Conservation (phyloP, 2,329 filamentous ascomycete species). For the Phialophora chinensis region DNA sequence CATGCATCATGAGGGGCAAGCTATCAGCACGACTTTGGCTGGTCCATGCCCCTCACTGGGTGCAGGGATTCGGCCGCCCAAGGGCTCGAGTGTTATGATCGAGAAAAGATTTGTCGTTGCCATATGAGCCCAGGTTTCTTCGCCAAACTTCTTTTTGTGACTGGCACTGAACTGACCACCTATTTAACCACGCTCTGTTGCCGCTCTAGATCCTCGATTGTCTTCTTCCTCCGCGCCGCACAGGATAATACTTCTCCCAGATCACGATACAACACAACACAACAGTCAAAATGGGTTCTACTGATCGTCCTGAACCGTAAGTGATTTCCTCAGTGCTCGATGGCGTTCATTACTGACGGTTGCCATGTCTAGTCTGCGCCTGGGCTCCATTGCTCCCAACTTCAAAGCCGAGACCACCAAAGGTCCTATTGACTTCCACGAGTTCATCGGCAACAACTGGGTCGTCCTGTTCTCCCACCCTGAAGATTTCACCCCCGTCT, state of each 20-base stretch:
- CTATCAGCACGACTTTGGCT: conserved; percentile 21
- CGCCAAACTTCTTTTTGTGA: background rate
- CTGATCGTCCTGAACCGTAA: conserved; percentile 38
- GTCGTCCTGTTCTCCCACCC: conserved; percentile 72
- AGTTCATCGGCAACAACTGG: conserved; percentile 74
- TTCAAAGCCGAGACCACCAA: conserved; percentile 72
- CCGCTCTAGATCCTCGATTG: conserved; percentile 8
- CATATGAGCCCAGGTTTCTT: conserved; percentile 8
- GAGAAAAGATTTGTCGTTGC: conserved; percentile 33
- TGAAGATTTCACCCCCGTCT: conserved; percentile 48
- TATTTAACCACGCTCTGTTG: conserved; percentile 12
- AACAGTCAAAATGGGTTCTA: conserved; percentile 33
- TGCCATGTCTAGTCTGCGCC: conserved; percentile 59
- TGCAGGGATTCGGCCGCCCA: conserved; percentile 8
- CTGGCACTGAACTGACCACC: background rate
- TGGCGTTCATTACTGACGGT: conserved; percentile 17
- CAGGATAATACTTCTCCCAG: background rate
- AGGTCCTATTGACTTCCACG: conserved; percentile 72
- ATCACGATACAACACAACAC: background rate
- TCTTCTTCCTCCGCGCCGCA: conserved; percentile 6
- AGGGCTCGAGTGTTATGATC: background rate
- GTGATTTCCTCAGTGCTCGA: conserved; percentile 12
- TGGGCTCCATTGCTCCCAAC: conserved; percentile 71
- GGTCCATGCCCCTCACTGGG: conserved; percentile 13
- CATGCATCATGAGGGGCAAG: conserved; percentile 27